These are phyloP conservation scores for Ephemerocybe angulata DNA, from an alignment of 768 basidiomycete genomes.

Conservation along the genomic window DNA sequence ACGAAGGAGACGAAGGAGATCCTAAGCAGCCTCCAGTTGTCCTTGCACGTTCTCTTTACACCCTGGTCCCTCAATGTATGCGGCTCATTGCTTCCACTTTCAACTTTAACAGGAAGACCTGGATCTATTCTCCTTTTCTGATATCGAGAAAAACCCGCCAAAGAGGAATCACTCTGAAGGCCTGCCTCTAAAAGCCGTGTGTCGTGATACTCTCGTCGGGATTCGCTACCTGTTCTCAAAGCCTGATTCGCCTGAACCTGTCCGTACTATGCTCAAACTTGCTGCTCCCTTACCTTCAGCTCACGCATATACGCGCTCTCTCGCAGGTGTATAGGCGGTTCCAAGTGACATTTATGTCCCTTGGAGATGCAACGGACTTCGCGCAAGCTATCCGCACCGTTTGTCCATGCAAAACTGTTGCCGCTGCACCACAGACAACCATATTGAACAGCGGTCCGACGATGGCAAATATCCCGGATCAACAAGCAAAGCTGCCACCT, in stretches of 20 bases:
- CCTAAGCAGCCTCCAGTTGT: slow-evolving; percentile 50
- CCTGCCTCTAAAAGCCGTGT: slow-evolving; percentile 77
- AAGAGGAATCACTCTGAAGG: slow-evolving; percentile 41
- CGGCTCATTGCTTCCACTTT: slow-evolving; percentile 7
- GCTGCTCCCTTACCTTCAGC: background rate
- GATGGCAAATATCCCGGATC: slow-evolving; percentile 6
- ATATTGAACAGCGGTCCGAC: slow-evolving; percentile 3
- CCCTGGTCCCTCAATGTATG: background rate
- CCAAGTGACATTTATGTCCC: slow-evolving; percentile 64
- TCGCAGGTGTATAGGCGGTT: slow-evolving; percentile 69
- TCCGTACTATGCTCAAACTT: background rate
- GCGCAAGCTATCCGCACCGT: slow-evolving; percentile 60
- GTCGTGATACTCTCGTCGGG: slow-evolving; percentile 68
- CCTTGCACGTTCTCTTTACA: slow-evolving; percentile 50
- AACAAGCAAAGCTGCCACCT: background rate
- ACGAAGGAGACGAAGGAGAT: slow-evolving; percentile 29
- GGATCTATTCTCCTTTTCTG: slow-evolving; percentile 69
- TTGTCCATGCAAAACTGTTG: slow-evolving; percentile 69
- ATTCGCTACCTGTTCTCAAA: slow-evolving; percentile 58
- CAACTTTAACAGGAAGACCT: slow-evolving; percentile 60
- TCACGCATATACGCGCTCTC: too few species aligned
- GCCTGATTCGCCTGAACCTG: slow-evolving; percentile 2
- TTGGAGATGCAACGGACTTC: slow-evolving; percentile 48
- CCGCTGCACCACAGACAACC: slow-evolving; percentile 5
- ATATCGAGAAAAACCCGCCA: slow-evolving; percentile 23